A percentile compares a stretch with the other conserved stretches of the same genome.
phyloP scores from a whole-genome alignment of 2,329 filamentous ascomycete species.

The Sarocladium strictum region DNA sequence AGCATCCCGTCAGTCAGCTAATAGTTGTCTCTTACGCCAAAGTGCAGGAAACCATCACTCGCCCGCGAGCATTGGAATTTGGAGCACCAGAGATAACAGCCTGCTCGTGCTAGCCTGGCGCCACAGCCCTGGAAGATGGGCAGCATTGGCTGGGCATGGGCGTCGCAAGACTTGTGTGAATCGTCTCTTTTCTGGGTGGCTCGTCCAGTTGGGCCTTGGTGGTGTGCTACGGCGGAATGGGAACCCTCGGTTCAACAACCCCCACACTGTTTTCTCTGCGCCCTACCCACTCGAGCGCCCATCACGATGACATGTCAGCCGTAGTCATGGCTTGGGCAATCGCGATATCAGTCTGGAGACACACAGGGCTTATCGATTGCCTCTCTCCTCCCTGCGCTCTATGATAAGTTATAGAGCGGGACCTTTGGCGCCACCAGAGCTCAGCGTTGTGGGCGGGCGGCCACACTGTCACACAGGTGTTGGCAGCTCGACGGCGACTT shows the following conservation, averaged over 20 bases:
- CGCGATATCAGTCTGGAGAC: background rate
- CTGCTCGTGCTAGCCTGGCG: background rate
- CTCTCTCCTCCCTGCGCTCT: background rate
- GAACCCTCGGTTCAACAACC: no score
- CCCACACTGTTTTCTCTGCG: background rate
- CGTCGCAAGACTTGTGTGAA: background rate
- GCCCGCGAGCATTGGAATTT: background rate
- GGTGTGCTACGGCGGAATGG: background rate
- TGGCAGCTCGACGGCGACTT: background rate
- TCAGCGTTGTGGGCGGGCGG: no score
- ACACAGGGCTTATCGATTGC: background rate
- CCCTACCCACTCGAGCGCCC: background rate
- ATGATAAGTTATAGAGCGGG: no score
- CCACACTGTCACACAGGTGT: background rate
- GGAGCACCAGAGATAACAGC: background rate
- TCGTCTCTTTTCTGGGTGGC: conserved; percentile 11
- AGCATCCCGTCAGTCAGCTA: no score
- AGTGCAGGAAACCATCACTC: no score
- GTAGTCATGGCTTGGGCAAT: background rate
- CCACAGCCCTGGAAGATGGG: background rate
- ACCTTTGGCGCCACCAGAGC: background rate
- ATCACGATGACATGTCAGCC: background rate
- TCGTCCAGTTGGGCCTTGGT: conserved; percentile 26
- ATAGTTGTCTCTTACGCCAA: no score
- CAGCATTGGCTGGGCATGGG: background rate